Evolutionary conservation across 2,329 filamentous ascomycete species (phyloP).

Genomic region (Tolypocladium album): DNA sequence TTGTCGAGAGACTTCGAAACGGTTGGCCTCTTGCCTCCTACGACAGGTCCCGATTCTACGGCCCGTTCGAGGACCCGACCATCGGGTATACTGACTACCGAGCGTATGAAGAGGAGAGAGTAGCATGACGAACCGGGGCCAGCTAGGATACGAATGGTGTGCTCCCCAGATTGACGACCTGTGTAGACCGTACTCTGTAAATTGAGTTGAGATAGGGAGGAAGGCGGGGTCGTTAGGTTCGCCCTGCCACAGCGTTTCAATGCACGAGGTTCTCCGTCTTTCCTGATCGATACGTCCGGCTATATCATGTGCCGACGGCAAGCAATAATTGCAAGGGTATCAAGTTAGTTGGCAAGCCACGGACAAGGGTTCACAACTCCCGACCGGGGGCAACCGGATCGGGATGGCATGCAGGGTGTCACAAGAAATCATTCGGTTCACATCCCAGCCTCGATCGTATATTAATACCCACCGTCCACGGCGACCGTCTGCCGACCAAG

Average conservation of each 20-base stretch:
- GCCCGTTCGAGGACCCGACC: slow-evolving; percentile 21
- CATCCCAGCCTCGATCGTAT: slow-evolving; percentile 26
- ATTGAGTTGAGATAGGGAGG: no score
- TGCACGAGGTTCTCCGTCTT: no score
- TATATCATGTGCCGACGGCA: no score
- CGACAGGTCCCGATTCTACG: slow-evolving; percentile 33
- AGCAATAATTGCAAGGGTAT: no score
- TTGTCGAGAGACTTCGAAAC: slow-evolving; percentile 30
- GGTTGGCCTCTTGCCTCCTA: slow-evolving; percentile 27
- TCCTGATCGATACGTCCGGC: no score
- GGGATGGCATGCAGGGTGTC: no score
- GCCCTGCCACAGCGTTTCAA: not conserved
- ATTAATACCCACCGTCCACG: slow-evolving; percentile 28
- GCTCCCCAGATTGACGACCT: no score
- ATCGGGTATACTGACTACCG: slow-evolving; percentile 26
- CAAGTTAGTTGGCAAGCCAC: no score
- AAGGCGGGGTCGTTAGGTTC: not conserved
- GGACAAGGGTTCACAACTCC: no score
- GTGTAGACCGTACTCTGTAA: no score
- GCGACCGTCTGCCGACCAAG: slow-evolving; percentile 29
- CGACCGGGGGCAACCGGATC: no score
- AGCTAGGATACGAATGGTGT: no score
- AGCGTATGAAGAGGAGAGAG: not conserved
- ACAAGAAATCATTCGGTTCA: not conserved
- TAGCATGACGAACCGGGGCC: not conserved